Evolutionary conservation across 1,139 yeast species (phyloP).

Genomic region (Candida buenavistaensis): DNA sequence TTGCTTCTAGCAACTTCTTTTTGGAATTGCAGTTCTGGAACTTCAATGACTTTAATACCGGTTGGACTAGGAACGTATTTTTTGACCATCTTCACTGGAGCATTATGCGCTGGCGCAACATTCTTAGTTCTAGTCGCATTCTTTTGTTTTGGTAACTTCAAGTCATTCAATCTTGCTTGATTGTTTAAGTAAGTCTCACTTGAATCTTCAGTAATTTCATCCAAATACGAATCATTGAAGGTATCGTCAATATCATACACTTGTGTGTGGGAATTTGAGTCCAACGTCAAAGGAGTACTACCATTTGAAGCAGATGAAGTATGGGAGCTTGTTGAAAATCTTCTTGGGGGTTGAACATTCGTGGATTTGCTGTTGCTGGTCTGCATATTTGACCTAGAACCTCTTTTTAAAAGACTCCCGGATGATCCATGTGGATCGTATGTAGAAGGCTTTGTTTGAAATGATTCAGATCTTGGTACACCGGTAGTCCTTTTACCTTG

Average conservation of each 20-base stretch:
- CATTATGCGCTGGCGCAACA: slow-evolving; percentile 1
- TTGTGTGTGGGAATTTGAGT: slow-evolving; percentile 9
- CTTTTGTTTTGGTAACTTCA: slow-evolving; percentile 18
- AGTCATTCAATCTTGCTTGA: slow-evolving; percentile 25
- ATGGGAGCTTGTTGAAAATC: slow-evolving; percentile 18
- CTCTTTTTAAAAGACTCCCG: slow-evolving; percentile 19
- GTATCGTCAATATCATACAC: slow-evolving; percentile 31
- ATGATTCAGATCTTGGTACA: slow-evolving; percentile 7
- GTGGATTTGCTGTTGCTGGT: slow-evolving; percentile 5
- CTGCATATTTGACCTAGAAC: slow-evolving; percentile 13
- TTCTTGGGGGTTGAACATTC: slow-evolving; percentile 13
- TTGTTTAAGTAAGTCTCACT: slow-evolving; percentile 20
- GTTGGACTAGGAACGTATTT: slow-evolving; percentile 50
- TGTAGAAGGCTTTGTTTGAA: slow-evolving; percentile 2
- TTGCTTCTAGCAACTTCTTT: slow-evolving; percentile 43
- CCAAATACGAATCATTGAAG: slow-evolving; percentile 29
- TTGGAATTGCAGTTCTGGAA: slow-evolving; percentile 39
- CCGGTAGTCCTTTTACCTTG: slow-evolving; percentile 3
- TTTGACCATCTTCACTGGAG: slow-evolving; percentile 41
- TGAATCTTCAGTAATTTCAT: slow-evolving; percentile 28
- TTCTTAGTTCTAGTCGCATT: background rate
- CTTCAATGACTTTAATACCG: slow-evolving; percentile 50
- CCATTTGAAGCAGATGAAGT: slow-evolving; percentile 13
- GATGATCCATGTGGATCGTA: slow-evolving; percentile 8
- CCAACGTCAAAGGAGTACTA: no score